These are phyloP conservation scores for Naganishia cerealis DNA, from an alignment of 1,284 basidiomycete species.

Conservation along the genomic window DNA sequence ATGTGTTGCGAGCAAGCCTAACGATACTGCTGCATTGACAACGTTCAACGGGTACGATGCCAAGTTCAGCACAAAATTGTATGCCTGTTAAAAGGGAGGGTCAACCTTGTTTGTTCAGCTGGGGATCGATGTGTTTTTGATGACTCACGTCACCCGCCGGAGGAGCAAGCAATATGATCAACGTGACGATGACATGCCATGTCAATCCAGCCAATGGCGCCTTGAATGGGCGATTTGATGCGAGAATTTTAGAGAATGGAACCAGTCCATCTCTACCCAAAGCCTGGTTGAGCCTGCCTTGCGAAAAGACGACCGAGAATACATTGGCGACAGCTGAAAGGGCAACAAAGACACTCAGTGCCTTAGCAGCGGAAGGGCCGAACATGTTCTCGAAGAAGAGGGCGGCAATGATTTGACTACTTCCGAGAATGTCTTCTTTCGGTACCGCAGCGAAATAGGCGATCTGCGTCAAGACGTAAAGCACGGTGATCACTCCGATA, in stretches of 20 bases:
- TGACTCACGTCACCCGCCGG: conserved; percentile 58
- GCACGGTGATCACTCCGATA: conserved; percentile 40
- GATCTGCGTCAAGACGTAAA: conserved; percentile 45
- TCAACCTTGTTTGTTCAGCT: background rate
- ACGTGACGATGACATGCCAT: conserved; percentile 58
- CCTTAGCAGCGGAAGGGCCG: conserved; percentile 47
- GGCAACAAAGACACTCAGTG: conserved; percentile 46
- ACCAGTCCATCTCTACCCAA: conserved; percentile 45
- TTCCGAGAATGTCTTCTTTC: conserved; percentile 44
- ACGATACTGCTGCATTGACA: conserved; percentile 25
- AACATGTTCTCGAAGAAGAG: conserved; percentile 52
- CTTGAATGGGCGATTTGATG: conserved; percentile 46
- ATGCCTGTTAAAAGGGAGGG: conserved; percentile 7
- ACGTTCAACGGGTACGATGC: conserved; percentile 30
- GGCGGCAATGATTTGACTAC: conserved; percentile 48
- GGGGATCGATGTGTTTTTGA: background rate
- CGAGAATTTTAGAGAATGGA: conserved; percentile 49
- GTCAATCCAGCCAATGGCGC: conserved; percentile 55
- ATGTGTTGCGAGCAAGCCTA: conserved; percentile 25
- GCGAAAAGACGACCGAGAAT: conserved; percentile 43
- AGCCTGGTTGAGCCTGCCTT: conserved; percentile 41
- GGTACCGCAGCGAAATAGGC: conserved; percentile 56
- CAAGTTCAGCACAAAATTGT: conserved; percentile 32
- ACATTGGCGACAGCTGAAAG: conserved; percentile 51
- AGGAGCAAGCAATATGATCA: conserved; percentile 61